Base-by-base conservation (phyloP, 805 yeast genomes). In the Teunomyces kruisii region DNA sequence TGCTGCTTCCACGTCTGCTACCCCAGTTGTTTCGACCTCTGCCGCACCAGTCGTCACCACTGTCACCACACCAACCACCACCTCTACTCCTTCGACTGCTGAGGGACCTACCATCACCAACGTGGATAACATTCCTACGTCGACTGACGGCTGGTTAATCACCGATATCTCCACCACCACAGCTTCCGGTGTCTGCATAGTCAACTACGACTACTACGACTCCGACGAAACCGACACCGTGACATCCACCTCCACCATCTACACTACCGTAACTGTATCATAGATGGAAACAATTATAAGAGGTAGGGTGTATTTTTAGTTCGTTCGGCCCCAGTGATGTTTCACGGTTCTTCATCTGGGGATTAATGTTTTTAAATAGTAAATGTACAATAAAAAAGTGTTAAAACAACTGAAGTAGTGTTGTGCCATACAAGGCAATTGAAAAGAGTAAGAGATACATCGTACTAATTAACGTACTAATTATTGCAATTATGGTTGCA, bases 231-330 rank as follows among this genome's bases (percentile, higher is more conserved):
- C 41, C 14, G 50, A 46, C 17, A 69, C 75, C 12, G 58, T 65
- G 24, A 70, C 78, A 9, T 59, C 72, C 15, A 64, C 74, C 5
- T 52, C 70, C n/a, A 63, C 75, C 17, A 47, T 67, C 24, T 57
- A 59, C 46, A 51, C 63, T 5, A 65, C 77, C 3, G 61, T 72
- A 31, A 65, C 76, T 22, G 29, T 28, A 26, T 42, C 44, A n/a
- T 50, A 37, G 39, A 24, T 19, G 6, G 6, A 4, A 19, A 14
- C 10, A 22, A 10, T 38, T 5, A 22, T 22, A 8, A 26, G 12
- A 26, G 12, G 9, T 26, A 26, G 12, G 28, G 28, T 26, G 28
- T 32, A 10, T 28, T 16, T n/a, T 29, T 17, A 10, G 28, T 40
- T 40, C 24, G 22, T 19, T 19, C 22, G 22, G 22, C 22, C 22